Percentiles rank a stretch among this genome's conserved stretches.
These are phyloP conservation scores for Cercophora samala DNA, from an alignment of 495 filamentous ascomycete species.

Conservation along the genomic window DNA sequence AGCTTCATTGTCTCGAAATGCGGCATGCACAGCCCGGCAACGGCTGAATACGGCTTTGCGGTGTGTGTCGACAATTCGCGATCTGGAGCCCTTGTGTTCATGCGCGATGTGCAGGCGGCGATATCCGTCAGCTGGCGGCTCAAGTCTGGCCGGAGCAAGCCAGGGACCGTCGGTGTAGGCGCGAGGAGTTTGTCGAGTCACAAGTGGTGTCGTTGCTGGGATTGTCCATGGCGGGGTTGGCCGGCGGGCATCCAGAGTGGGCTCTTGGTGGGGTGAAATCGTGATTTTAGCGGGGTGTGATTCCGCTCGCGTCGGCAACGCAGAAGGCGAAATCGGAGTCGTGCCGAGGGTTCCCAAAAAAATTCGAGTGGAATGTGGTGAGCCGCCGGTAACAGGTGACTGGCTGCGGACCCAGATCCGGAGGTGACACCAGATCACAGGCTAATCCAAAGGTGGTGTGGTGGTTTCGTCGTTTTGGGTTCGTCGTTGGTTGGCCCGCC, in stretches of 20 bases:
- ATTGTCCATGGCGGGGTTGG: conserved; percentile 11
- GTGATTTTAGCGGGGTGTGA: conserved; percentile 5
- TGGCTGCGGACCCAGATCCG: conserved; percentile 1
- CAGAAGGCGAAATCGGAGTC: conserved; percentile 11
- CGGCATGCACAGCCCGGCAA: not conserved
- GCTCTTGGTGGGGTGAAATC: conserved; percentile 7
- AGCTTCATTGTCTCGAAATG: conserved; percentile 12
- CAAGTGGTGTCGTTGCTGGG: conserved; percentile 5
- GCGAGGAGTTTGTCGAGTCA: conserved; percentile 7
- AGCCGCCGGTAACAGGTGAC: not conserved
- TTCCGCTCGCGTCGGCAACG: not conserved
- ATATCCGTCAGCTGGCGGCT: not conserved
- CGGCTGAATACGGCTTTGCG: not conserved
- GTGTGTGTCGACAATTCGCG: not conserved
- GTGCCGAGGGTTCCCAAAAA: not conserved
- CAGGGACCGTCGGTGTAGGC: not conserved
- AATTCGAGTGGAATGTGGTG: not conserved
- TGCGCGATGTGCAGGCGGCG: not conserved
- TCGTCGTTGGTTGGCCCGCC: conserved; percentile 2
- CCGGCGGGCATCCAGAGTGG: conserved; percentile 11
- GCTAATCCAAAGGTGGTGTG: conserved; percentile 3
- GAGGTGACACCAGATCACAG: conserved; percentile 3
- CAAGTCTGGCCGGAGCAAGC: not conserved
- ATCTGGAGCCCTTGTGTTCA: not conserved
- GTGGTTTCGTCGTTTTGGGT: conserved; percentile 4